A percentile compares a stretch with the other conserved stretches of the same genome.
Evolutionary conservation across 139 green algal genomes (phyloP).

Genomic region (Chlorella sp.): DNA sequence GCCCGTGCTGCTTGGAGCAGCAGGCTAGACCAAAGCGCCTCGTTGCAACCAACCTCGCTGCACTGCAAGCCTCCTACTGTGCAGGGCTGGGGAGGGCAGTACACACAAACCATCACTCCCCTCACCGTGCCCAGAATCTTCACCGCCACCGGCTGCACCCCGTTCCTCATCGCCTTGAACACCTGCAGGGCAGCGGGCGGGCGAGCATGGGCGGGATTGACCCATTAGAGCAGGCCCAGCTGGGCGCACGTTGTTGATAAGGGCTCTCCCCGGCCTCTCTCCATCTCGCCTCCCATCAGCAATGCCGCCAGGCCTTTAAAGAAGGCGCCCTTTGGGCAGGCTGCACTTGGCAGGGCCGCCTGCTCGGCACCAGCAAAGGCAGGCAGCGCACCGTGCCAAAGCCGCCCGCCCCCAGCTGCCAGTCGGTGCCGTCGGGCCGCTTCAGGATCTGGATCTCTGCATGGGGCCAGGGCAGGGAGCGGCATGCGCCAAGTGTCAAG

Average conservation of each 20-base stretch:
- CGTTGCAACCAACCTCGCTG: no score
- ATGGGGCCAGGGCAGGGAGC: not conserved
- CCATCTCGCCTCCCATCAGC: no score
- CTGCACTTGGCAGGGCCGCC: no score
- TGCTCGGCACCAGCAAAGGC: not conserved
- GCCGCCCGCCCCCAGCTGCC: slow-evolving; percentile 49
- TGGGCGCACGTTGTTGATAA: not conserved
- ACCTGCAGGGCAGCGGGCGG: slow-evolving; percentile 28
- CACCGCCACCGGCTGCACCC: slow-evolving; percentile 45
- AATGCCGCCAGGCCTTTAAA: no score
- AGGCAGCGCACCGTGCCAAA: slow-evolving; percentile 33
- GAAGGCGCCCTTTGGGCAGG: no score
- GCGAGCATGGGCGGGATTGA: not conserved
- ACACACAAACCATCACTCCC: no score
- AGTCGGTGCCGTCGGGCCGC: slow-evolving; percentile 39
- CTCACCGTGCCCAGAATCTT: slow-evolving; percentile 34
- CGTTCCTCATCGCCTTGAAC: slow-evolving; percentile 50
- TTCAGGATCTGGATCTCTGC: slow-evolving; percentile 34
- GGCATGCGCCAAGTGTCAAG: no score
- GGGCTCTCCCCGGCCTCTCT: not conserved
- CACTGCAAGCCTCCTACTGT: not conserved
- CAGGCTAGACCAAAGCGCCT: no score
- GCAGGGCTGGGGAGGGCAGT: no score
- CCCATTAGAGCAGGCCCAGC: no score
- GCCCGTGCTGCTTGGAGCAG: not conserved